Base-by-base conservation (phyloP, 805 yeast genomes). In the Zygosaccharomyces gambellarensis region DNA sequence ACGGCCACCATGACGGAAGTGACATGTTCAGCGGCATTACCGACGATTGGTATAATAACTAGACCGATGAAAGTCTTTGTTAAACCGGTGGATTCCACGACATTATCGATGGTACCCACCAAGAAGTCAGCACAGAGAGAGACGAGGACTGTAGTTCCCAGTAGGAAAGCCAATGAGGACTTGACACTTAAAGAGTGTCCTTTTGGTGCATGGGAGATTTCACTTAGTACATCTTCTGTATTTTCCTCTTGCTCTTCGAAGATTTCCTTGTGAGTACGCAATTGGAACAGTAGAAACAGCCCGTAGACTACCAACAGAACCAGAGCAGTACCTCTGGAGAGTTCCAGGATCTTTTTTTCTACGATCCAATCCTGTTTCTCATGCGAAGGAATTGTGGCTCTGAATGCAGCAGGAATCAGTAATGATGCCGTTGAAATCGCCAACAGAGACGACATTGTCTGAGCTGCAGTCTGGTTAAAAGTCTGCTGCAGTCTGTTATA, bases 11-110 rank as follows among this genome's bases (percentile, higher is more conserved):
- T 79, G 32, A 94, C 85, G 3, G 98, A 96, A 17, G 99, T 94
- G 46, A 89, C 98, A 69, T 94, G 99, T 69, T 94, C 99, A 10
- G 98, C 98, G 2, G 99, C 99, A 62, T 94, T 94, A 49, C 98
- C 99, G 25, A 94, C 98, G 54, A 94, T 92, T 36, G 99, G 99
- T 54, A 94, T 85, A 41, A 94, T 81, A 58, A 94, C 85, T 57
- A 94, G 75, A 66, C 98, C 98, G 61, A 94, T 89, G 61, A 94
- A 94, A 0, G 98, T 90, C 77, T 92, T 90, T 39, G 96, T 87
- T 47, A 94, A 75, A 3, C 96, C 96, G 2, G 95, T 81, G 28
- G 81, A 71, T 50, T 74, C 87, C 32, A 94, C 98, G 55, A 92
- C 81, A 49, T 80, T 85, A 70, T 94, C 98, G 61, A 94, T 94